Base-by-base conservation (phyloP, 345 rosid species). In the Isatis tinctoria region DNA sequence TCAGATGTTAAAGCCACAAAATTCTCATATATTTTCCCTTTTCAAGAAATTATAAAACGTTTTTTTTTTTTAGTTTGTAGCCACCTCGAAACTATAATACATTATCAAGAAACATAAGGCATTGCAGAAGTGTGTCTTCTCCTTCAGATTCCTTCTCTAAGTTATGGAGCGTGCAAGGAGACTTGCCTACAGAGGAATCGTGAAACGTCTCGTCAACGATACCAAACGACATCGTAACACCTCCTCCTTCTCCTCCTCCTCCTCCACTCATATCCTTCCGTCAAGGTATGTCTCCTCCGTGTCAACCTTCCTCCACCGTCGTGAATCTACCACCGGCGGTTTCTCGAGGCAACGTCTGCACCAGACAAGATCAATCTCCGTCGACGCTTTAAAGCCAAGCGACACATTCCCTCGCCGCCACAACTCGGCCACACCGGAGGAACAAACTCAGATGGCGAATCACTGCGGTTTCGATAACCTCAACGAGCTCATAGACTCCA, bases 121-220 rank as follows among this genome's bases (percentile, higher is more conserved):
- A 40, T 11, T 22, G 32, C 47, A 26, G 52, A 63, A 53, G 17
- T 53, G 26, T 37, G 26, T n/a, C 48, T 10, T 13, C 52, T 11
- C 44, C 12, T 16, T 67, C 27, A 53, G 62, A 53, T 67, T 53
- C 26, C 48, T 44, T 2, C 45, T 16, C 20, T 16, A 0, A 44
- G 49, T 16, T 16, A 92, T 90, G 98, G 98, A 90, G 80, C 91
- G 97, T 37, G 97, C 96, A 40, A 84, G 98, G 90, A 69, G 82
- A 82, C 75, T 90, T 60, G 91, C 95, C 1, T 88, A 82, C 89
- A 77, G 95, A 80, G 95, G 91, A 39, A 80, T 86, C 81, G 79
- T 90, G 60, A 87, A 58, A 69, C 88, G 96, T 26, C 74, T 88
- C 75, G 73, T 85, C 44, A 82, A 84, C 14, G 84, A 83, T 48